Conservation (phyloP, 2,329 filamentous ascomycete species). For the Ambrosiella beaveri region DNA sequence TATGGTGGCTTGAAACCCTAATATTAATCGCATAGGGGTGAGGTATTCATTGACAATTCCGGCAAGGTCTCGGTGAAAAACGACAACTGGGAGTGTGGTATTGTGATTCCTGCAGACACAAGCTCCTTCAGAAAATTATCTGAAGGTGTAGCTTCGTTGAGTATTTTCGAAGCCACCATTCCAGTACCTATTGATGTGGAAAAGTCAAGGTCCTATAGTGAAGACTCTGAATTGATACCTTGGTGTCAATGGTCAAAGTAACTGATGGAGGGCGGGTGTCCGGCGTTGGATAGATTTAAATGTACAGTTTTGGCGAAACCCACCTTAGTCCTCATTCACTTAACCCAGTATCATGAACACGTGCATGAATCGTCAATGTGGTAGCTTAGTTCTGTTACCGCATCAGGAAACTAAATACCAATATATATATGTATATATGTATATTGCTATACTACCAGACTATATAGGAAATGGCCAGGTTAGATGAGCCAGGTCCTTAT, state of each 20-base stretch:
- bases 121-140: neutral
- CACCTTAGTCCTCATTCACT: too few species aligned
- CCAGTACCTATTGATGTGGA: constrained; percentile 8
- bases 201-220: neutral
- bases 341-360: too few species aligned
- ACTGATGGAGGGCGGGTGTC: neutral
- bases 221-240: constrained; percentile 1
- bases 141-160: constrained; percentile 6
- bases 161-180: constrained; percentile 3
- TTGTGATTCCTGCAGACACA: constrained; percentile 46
- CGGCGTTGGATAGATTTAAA: too few species aligned
- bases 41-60: constrained; percentile 49
- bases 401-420: too few species aligned
- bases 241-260: constrained; percentile 5
- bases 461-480: too few species aligned
- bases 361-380: too few species aligned
- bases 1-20: neutral
- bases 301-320: too few species aligned
- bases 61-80: constrained; percentile 62
- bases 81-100: constrained; percentile 92
- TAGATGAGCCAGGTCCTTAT: too few species aligned
- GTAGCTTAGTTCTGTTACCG: too few species aligned
- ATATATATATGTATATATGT: too few species aligned
- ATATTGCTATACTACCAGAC: too few species aligned
- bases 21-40: constrained; percentile 43